Base-by-base conservation (phyloP, 169 alveolate genomes). In the Fabrea salina region DNA sequence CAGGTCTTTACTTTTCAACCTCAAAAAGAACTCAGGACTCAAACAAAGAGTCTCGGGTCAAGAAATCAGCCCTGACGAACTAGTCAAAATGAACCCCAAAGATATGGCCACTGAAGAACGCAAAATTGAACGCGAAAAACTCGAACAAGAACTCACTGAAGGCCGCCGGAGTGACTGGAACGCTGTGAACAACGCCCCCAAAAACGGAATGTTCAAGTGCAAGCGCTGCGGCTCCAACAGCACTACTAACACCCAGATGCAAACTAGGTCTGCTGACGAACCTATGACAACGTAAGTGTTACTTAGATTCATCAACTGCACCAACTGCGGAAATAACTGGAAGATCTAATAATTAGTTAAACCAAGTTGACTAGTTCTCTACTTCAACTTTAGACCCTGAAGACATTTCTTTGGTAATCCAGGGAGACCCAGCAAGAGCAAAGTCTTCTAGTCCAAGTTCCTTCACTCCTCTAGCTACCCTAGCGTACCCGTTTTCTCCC, bases 261-360 rank as follows among this genome's bases (percentile, higher is more conserved):
- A 98, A 86, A 98, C 99, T 3, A 89, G 99, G 80, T 94, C 98
- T 5, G 97, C 99, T 40, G 99, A 98, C 86, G 99, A 98, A 83
- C 99, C 99, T 64, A 98, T 98, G 99, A 97, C 99, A 11, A 92
- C 99, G 74, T 72, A 72, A 72, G 22, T 8, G 27, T 25, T 72
- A 44, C 33, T 19, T 35, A 72, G 80, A 30, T 98, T 97, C 75
- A 98, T 98, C 19, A 91, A 96, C 35, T 98, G 99, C 68, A 84
- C 96, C 22, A 95, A 96, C 71, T 98, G 99, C 86, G 94, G 91
- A 30, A 90, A 95, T 81, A 81, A 96, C 13, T 97, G 99, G 99
- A 97, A 95, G 82, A 95, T 96, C 82, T 96, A 79, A n/a, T n/a
- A n/a, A n/a, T n/a, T n/a, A 37, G 5, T 13, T 47, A 16, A 44